phyloP scores from a whole-genome alignment of 2,329 filamentous ascomycete genomes.

The Botrytis fabae region DNA sequence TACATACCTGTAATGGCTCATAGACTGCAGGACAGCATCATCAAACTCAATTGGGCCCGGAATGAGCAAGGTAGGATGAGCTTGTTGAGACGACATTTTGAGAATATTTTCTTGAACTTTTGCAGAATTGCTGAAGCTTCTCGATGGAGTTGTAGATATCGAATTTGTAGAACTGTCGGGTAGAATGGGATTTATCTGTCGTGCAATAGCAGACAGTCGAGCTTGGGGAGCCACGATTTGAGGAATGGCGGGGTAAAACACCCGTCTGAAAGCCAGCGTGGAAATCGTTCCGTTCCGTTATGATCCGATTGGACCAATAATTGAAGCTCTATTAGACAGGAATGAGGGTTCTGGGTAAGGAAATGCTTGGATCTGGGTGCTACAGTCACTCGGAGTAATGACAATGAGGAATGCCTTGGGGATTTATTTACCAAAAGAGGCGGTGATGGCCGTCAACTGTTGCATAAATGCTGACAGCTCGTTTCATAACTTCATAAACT shows the following conservation, averaged over 20 bases:
- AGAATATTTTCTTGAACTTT: conserved; percentile 11
- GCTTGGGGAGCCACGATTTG: conserved; percentile 27
- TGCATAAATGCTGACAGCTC: neutral
- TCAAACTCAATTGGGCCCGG: conserved; percentile 98
- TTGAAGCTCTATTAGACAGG: neutral
- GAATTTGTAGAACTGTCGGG: neutral
- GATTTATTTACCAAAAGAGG: neutral
- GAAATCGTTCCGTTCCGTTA: neutral
- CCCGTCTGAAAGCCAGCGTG: conserved; percentile 21
- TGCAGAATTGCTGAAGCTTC: conserved; percentile 24
- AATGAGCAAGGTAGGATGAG: conserved; percentile 79
- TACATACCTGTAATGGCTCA: conserved; percentile 86
- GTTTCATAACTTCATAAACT: conserved; percentile 9
- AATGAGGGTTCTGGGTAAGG: neutral
- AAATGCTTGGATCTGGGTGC: neutral
- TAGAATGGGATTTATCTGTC: conserved; percentile 37
- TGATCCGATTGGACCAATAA: conserved; percentile 21
- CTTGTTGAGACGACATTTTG: conserved; percentile 61
- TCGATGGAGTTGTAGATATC: neutral
- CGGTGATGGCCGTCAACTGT: neutral
- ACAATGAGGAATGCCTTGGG: neutral
- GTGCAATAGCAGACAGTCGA: conserved; percentile 41
- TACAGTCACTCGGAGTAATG: neutral
- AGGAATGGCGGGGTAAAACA: conserved; percentile 28
- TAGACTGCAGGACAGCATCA: conserved; percentile 91